phyloP scores from a whole-genome alignment of 257 asterid genomes.

The Nicotiana knightiana region DNA sequence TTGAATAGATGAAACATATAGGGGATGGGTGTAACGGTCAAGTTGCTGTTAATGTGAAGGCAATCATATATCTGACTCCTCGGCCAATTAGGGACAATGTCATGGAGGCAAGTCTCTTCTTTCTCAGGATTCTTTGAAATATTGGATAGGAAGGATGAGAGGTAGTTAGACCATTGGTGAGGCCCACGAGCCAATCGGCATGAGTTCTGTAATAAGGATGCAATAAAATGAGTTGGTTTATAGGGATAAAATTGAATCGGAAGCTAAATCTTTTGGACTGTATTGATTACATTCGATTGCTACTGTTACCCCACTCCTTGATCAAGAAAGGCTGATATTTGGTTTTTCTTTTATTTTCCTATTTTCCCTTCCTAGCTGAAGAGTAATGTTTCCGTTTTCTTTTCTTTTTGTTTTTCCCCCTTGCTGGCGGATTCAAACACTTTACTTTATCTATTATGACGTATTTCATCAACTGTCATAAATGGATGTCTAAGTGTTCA shows the following conservation, averaged over 20 bases:
- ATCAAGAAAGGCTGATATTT: neutral
- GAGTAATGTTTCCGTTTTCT: neutral
- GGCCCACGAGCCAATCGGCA: neutral
- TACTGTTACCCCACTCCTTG: neutral
- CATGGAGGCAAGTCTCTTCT: neutral
- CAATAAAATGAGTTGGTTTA: neutral
- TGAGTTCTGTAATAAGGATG: neutral
- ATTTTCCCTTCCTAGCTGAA: neutral
- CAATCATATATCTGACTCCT: neutral
- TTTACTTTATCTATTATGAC: neutral
- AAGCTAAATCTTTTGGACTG: neutral
- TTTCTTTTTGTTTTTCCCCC: neutral
- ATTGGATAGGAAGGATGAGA: neutral
- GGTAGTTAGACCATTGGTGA: neutral
- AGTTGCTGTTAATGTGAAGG: neutral
- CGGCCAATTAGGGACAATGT: neutral
- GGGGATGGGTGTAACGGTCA: neutral
- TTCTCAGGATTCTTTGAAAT: neutral
- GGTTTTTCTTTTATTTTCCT: neutral
- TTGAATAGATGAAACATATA: neutral
- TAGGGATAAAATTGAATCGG: neutral
- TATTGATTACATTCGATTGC: neutral
- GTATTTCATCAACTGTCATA: neutral
- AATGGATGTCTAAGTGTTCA: neutral
- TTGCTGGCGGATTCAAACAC: neutral